A percentile compares a stretch with the other conserved stretches of the same genome.
Conservation (phyloP, 371 early-diverging fungal genomes). For the Syncephalastrum contaminatum region DNA sequence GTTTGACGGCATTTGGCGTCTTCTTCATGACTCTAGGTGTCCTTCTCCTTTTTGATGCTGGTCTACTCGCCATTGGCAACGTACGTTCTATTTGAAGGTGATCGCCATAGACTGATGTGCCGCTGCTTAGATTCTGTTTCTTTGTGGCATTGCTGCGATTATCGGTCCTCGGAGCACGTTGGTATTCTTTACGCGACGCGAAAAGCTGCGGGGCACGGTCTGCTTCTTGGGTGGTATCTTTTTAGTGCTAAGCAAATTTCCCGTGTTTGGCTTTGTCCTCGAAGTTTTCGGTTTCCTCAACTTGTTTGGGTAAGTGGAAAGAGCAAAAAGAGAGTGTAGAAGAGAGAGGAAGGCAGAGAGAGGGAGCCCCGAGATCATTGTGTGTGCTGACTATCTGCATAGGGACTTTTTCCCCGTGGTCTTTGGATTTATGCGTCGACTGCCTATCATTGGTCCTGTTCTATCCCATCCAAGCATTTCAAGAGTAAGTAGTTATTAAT, state of each 20-base stretch:
- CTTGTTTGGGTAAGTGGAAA: constrained; percentile 82
- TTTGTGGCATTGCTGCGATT: constrained; percentile 84
- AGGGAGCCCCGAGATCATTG: neutral
- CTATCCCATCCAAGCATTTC: constrained; percentile 81
- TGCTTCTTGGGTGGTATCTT: constrained; percentile 92
- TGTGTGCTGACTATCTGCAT: neutral
- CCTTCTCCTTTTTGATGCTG: constrained; percentile 91
- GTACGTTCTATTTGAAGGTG: constrained; percentile 45
- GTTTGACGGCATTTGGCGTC: constrained; percentile 93
- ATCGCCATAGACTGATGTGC: neutral
- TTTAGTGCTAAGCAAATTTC: constrained; percentile 85
- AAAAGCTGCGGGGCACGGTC: constrained; percentile 86
- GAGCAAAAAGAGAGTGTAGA: too few relatives aligned
- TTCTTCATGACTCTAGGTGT: constrained; percentile 93
- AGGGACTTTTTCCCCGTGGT: constrained; percentile 97
- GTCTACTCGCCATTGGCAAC: constrained; percentile 95
- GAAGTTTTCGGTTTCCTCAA: constrained; percentile 95
- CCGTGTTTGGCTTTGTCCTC: constrained; percentile 86
- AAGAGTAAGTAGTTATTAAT: constrained; percentile 47
- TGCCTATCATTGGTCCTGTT: constrained; percentile 89
- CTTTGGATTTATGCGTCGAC: constrained; percentile 79
- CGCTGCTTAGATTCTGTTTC: constrained; percentile 76
- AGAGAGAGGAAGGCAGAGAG: too few relatives aligned
- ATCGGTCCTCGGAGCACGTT: constrained; percentile 87
- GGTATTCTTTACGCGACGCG: constrained; percentile 77